Base-by-base conservation (phyloP, 2,329 filamentous ascomycete genomes). In the Ceratocystis smalleyi region DNA sequence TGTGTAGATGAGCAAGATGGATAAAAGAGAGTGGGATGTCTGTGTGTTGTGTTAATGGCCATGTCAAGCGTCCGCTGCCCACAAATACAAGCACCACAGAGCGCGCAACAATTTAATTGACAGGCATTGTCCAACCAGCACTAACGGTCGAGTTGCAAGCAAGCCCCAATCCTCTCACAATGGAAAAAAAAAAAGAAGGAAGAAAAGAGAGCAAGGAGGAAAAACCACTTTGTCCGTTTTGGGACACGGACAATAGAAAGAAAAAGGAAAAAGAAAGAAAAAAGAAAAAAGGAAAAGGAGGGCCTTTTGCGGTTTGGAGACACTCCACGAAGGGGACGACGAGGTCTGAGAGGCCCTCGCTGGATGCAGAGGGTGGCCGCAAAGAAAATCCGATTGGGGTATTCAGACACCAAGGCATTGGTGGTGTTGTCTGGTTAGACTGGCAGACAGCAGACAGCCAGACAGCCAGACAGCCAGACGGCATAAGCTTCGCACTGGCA, bases 201-300 rank as follows among this genome's bases (percentile, higher is more conserved):
- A 32, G 1, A n/a, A 17, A 22, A 32, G 51, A 12, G 22, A 10
- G 24, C 47, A 30, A 55, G 47, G 22, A 12, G 27, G 30, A 55
- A 55, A 55, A 55, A 55, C 22, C 51, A 55, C 51, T 55, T 55
- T 55, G 51, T 55, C 51, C 10, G 51, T 30, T 55, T 55, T 32
- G 51, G 27, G 51, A 55, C 51, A 55, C 22, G 17, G 12, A 55
- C 51, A 55, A 55, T 32, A n/a, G 51, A 40, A 35, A 8, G 51
- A 40, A 35, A 8, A 35, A 15, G 2, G n/a, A n/a, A n/a, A n/a
- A n/a, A n/a, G n/a, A n/a, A n/a, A n/a, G n/a, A n/a, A n/a, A n/a
- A 40, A 35, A 8, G 51, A 40, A 35, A 8, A 35, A 15, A n/a
- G n/a, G 2, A 55, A 10, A 17, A 12, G 27, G 27, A 15, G 22